Percentiles rank a stretch among this genome's conserved stretches.
Conservation (phyloP, 345 rosid genomes). For the Salix arbutifolia region DNA sequence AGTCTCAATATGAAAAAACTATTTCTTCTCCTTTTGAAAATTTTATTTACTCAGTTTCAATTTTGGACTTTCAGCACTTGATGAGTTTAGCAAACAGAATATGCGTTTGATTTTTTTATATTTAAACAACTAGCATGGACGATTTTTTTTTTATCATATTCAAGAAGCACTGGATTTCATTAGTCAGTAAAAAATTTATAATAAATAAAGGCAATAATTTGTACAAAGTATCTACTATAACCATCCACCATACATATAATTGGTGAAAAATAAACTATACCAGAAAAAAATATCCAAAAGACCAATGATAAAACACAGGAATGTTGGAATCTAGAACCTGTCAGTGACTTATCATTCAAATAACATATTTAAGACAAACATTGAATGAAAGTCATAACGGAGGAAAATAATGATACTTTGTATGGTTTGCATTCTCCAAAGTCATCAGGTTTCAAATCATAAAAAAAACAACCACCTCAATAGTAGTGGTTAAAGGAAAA, state of each 20-base stretch:
- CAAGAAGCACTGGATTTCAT: too few relatives aligned
- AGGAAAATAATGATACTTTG: too few relatives aligned
- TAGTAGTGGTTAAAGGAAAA: slow-evolving; percentile 1
- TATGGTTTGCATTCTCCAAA: too few relatives aligned
- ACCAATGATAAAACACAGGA: neutral
- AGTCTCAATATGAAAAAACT: neutral
- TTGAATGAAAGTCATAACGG: neutral
- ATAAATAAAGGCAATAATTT: neutral
- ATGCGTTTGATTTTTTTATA: too few relatives aligned
- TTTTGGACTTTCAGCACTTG: neutral
- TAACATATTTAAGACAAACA: neutral
- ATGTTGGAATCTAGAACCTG: neutral
- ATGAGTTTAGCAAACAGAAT: too few relatives aligned
- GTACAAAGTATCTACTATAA: too few relatives aligned
- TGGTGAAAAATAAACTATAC: neutral
- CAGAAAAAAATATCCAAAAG: neutral
- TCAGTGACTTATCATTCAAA: neutral
- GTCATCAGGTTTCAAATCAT: too few relatives aligned
- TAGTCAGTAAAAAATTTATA: too few relatives aligned
- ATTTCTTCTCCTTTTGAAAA: neutral
- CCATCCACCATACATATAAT: too few relatives aligned
- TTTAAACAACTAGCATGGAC: too few relatives aligned
- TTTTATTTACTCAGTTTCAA: neutral
- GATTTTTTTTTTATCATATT: too few relatives aligned
- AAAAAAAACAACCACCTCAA: slow-evolving; percentile 7